phyloP scores from a whole-genome alignment of 2,329 filamentous ascomycete species.

The Purpureocillium lavendulum region DNA sequence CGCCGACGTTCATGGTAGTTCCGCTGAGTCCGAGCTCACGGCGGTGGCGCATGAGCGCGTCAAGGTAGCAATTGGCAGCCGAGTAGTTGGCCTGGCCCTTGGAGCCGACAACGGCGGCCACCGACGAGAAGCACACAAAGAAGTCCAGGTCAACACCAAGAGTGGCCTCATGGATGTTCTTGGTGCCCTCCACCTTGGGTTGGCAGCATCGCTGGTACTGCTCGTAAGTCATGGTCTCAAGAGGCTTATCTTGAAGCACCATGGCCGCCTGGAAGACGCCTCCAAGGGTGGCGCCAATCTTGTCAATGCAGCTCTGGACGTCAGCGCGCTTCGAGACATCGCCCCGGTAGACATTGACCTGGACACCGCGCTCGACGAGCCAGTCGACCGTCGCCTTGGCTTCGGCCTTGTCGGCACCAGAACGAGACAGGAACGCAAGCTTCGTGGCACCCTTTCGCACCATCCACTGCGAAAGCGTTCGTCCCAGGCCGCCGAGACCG shows the following conservation, averaged over 20 bases:
- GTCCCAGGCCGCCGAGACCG: conserved; percentile 18
- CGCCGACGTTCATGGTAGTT: conserved; percentile 25
- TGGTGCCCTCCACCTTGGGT: conserved; percentile 24
- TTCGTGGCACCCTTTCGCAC: conserved; percentile 15
- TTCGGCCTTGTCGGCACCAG: conserved; percentile 10
- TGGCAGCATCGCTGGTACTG: conserved; percentile 13
- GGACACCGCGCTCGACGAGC: conserved; percentile 8
- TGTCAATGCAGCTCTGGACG: conserved; percentile 13
- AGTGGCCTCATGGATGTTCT: conserved; percentile 22
- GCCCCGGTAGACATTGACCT: conserved; percentile 15
- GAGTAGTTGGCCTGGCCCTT: conserved; percentile 25
- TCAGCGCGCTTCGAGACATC: conserved; percentile 18
- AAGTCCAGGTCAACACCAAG: conserved; percentile 15
- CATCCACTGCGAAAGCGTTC: conserved; percentile 15
- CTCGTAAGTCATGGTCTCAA: conserved; percentile 16
- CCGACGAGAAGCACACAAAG: conserved; percentile 20
- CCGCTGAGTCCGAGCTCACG: conserved; percentile 19
- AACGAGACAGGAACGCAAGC: conserved; percentile 19
- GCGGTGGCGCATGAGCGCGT: conserved; percentile 22
- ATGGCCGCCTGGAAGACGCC: conserved; percentile 32
- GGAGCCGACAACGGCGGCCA: conserved; percentile 17
- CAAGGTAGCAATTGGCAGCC: conserved; percentile 25
- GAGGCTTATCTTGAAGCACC: conserved; percentile 18
- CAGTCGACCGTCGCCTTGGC: conserved; percentile 10
- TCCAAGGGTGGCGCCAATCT: conserved; percentile 17